A percentile compares a stretch with the other conserved stretches of the same genome.
These are phyloP conservation scores for Dendrobium catenatum DNA, from an alignment of 106 monocot species.

Conservation along the genomic window DNA sequence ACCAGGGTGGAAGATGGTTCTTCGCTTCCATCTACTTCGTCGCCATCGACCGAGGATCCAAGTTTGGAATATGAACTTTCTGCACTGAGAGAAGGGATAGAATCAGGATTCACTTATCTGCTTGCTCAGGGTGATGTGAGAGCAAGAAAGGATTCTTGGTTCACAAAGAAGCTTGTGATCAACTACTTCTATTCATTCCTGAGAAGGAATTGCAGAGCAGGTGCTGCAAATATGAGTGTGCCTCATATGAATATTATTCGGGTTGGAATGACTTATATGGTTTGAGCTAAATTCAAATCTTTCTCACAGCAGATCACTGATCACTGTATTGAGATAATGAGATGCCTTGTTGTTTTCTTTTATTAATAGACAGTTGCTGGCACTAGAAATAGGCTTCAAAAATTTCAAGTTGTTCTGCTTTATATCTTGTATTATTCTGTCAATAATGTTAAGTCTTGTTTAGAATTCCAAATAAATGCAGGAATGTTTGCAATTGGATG, in stretches of 20 bases:
- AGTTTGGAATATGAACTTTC: conserved; percentile 74
- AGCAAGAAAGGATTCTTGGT: conserved; percentile 78
- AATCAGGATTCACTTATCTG: conserved; percentile 82
- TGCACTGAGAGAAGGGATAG: conserved; percentile 67
- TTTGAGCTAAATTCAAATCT: conserved; percentile 19
- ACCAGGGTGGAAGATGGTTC: neutral
- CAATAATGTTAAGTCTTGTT: too few species aligned
- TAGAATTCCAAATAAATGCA: too few species aligned
- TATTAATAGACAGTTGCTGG: too few species aligned
- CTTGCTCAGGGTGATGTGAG: conserved; percentile 76
- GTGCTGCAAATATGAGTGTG: conserved; percentile 54
- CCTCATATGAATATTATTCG: conserved; percentile 76
- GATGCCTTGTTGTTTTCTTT: too few species aligned
- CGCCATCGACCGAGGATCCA: conserved; percentile 47
- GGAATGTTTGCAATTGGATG: too few species aligned
- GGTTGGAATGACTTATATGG: conserved; percentile 85
- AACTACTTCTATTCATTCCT: conserved; percentile 86
- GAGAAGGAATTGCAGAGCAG: conserved; percentile 77
- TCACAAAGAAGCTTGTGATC: conserved; percentile 66
- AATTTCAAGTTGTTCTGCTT: too few species aligned
- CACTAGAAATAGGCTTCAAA: too few species aligned
- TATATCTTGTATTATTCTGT: too few species aligned
- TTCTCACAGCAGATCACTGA: too few species aligned
- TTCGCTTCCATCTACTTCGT: conserved; percentile 29
- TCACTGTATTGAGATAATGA: too few species aligned